These are phyloP conservation scores for Aureobasidium sp. DNA, from an alignment of 2,329 filamentous ascomycete species.

Conservation along the genomic window DNA sequence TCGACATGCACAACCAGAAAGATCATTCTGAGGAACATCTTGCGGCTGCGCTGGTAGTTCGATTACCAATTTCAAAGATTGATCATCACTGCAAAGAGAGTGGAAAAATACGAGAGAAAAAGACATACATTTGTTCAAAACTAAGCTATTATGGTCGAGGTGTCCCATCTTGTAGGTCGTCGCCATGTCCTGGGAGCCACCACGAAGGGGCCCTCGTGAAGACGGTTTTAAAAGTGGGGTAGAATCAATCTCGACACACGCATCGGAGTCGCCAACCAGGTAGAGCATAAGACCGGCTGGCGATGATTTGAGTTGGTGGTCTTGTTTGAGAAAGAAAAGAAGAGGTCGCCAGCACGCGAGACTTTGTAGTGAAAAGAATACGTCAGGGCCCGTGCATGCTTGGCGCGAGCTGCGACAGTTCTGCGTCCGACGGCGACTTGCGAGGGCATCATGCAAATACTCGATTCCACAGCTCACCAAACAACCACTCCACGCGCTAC, in stretches of 20 bases:
- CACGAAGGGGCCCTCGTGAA: constrained; percentile 58
- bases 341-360: constrained; percentile 25
- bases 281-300: constrained; percentile 49
- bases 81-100: constrained; percentile 24
- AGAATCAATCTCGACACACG: constrained; percentile 60
- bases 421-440: constrained; percentile 8
- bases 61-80: constrained; percentile 40
- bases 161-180: constrained; percentile 62
- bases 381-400: constrained; percentile 12
- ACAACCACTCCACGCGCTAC: not conserved
- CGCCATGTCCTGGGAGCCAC: constrained; percentile 58
- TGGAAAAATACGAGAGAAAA: too few relatives aligned
- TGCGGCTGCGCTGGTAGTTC: constrained; percentile 42
- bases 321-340: constrained; percentile 42
- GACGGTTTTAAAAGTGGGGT: constrained; percentile 74
- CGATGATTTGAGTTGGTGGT: constrained; percentile 72
- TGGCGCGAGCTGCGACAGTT: constrained; percentile 11
- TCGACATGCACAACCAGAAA: constrained; percentile 47
- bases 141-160: constrained; percentile 19
- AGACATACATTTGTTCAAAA: not conserved
- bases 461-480: not conserved
- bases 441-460: constrained; percentile 5
- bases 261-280: constrained; percentile 65
- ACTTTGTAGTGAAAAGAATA: constrained; percentile 16
- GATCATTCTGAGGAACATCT: constrained; percentile 25